Base-by-base conservation (phyloP, 1,284 basidiomycete genomes). In the Irpex sp. region DNA sequence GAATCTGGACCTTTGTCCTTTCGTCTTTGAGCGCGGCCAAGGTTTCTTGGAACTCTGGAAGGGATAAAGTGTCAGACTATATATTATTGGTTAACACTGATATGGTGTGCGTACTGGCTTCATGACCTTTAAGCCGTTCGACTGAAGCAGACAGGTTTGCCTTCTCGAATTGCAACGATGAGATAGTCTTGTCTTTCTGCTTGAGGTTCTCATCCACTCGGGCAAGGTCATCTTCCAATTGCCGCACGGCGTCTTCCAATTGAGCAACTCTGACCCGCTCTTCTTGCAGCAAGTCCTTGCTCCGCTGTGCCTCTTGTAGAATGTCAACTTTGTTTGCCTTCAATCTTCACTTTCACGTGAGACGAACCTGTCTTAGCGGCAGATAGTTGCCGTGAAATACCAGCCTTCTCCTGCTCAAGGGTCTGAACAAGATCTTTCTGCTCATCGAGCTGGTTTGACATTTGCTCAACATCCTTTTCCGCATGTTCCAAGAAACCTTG, bases 211-310 rank as follows among this genome's bases (percentile, higher is more conserved):
- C 61, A 1, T 68, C 59, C 0, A 68, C 58, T 43, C 64, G 57
- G 15, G 54, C 51, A 8, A 64, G 50, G 19, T 65, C 63, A 4
- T 58, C 51, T 37, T 66, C 66, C 26, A 69, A 35, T 13, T 64
- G 59, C 33, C 61, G 62, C 4, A 69, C 56, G 15, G 59, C 47
- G 9, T 54, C 57, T 51, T 70, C 62, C 0, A 74, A 64, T n/a
- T 62, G 54, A 7, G 58, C 49, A 19, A 60, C 58, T 46, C 63
- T 68, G 35, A 50, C 39, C 6, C 66, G 67, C 54, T 73, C 70
- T 15, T 69, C 68, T 43, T 72, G 66, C n/a, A 75, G 63, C 5
- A 68, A 63, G 6, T 62, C 63, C 8, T 70, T 63, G n/a, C 64
- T 64, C 21, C 71, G 63, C 37, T 68, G 69, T 1, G 65, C 68